Base-by-base conservation (phyloP, 2,329 filamentous ascomycete species). In the Purpureocillium takamizusanense region DNA sequence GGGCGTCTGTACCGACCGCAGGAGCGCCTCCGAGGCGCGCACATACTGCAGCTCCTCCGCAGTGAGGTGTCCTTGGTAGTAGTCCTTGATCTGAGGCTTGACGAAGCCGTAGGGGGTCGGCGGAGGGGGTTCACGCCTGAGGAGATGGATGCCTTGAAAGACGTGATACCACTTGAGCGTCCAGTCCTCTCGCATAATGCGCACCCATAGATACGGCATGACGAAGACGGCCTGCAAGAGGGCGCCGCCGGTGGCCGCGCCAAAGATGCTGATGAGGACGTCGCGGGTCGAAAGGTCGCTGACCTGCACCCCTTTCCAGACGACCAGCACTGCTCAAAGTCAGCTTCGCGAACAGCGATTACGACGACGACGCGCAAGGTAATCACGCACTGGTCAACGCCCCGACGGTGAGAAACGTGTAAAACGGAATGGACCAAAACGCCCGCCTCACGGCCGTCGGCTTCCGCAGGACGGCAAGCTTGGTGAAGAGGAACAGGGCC, bases 161-260 rank as follows among this genome's bases (percentile, higher is more conserved):
- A 67, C 49, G 37, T 74, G 59, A 47, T 66, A 72, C 56, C 62
- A 63, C 41, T 61, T 66, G 7, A 76, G 50, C 13, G 64, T 62
- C 63, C 68, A 72, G 47, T 77, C 73, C 31, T 72, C 64, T 35
- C 61, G 56, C 44, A 74, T 55, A 14, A 76, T 63, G 18, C 65
- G 62, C 25, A 66, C 61, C 54, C 72, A 65, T 21, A 76, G 55
- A 43, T 64, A 77, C 2, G 74, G 72, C 6, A 77, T 56, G 42
- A 76, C 57, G 48, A 76, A 76, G 33, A 66, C 41, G 35, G 52
- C 51, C 21, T 69, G 55, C 9, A 76, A 46, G 3, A 65, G 36
- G 1, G 60, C 56, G 4, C 66, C 62, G 21, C 58, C 68, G 2
- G 51, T 53, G 23, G 67, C 65, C 12, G 67, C 61, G 29, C 60